Percentiles rank a stretch among this genome's conserved stretches.
These are phyloP conservation scores for Trypanosoma congolense DNA, from an alignment of 208 protist species.

Conservation along the genomic window DNA sequence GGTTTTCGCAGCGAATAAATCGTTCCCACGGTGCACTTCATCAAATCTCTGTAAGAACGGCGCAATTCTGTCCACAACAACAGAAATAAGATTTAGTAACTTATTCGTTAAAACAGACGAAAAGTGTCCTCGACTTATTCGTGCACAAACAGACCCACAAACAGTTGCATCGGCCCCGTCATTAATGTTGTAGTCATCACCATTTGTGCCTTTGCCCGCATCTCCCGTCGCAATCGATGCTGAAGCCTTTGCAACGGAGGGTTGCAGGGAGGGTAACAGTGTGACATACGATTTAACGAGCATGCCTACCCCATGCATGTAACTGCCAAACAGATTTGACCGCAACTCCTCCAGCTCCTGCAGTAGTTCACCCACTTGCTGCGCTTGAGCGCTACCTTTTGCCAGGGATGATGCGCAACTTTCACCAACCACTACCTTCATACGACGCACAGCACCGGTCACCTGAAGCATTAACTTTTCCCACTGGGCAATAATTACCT, in stretches of 20 bases:
- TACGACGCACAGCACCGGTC: constrained; percentile 53
- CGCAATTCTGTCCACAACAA: constrained; percentile 72
- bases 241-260: constrained; percentile 12
- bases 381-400: constrained; percentile 38
- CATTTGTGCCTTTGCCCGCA: neutral
- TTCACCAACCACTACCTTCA: constrained; percentile 83
- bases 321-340: constrained; percentile 49
- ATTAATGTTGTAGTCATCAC: neutral
- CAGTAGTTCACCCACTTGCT: constrained; percentile 64
- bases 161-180: neutral
- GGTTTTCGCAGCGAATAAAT: constrained; percentile 71
- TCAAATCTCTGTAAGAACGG: constrained; percentile 62
- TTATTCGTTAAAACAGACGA: constrained; percentile 72
- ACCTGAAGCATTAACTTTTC: constrained; percentile 63
- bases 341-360: constrained; percentile 76
- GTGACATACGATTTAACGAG: constrained; percentile 82
- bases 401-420: constrained; percentile 49
- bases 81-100: constrained; percentile 73
- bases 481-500: constrained; percentile 79
- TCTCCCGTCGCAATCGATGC: neutral
- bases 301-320: constrained; percentile 69
- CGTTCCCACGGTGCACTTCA: constrained; percentile 66
- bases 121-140: constrained; percentile 74
- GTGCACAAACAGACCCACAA: constrained; percentile 44
- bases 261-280: constrained; percentile 48